Conservation (phyloP, 2,329 filamentous ascomycete species). For the Microsporum canis region DNA sequence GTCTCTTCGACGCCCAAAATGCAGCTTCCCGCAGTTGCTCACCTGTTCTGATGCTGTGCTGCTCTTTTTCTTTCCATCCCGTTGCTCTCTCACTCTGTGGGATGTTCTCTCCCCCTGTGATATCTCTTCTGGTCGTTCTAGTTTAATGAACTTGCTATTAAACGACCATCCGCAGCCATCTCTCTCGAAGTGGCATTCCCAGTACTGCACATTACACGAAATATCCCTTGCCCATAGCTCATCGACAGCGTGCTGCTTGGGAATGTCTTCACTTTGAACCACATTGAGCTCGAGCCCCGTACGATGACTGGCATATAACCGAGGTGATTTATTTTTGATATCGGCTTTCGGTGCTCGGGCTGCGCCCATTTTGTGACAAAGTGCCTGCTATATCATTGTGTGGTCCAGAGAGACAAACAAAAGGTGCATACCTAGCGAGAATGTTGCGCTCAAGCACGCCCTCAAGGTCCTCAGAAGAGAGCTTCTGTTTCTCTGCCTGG, state of each 20-base stretch:
- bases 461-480: conserved; percentile 6
- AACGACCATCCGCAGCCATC: not conserved
- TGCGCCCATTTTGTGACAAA: not conserved
- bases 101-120: not conserved
- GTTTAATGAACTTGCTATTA: conserved; percentile 1
- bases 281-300: conserved; percentile 1
- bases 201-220: not conserved
- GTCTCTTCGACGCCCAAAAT: not conserved
- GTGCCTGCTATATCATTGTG: not conserved
- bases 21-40: conserved; percentile 1
- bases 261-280: not conserved
- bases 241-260: not conserved
- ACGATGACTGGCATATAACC: not conserved
- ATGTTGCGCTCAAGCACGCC: not conserved
- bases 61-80: not conserved
- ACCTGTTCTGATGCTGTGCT: not conserved
- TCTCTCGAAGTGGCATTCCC: not conserved
- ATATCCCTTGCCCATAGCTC: not conserved
- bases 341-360: not conserved
- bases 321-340: not conserved
- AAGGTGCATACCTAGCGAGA: not conserved
- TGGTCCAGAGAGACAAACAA: not conserved
- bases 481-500: conserved; percentile 6
- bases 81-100: not conserved
- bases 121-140: not conserved